Conservation (phyloP, 345 rosid species). For the Raphanus sativus region DNA sequence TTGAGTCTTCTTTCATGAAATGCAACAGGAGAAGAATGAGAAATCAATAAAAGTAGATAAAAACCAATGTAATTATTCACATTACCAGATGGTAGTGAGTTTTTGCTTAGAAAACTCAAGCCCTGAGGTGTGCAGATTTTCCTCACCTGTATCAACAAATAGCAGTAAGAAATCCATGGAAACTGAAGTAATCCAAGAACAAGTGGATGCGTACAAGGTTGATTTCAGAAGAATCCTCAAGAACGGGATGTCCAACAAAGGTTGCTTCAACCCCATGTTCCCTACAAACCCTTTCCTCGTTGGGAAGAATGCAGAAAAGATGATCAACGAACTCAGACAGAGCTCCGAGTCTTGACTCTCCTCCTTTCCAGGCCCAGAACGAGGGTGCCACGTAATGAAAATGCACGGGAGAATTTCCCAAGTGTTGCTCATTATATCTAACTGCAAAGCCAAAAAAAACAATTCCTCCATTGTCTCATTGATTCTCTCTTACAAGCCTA, state of each 20-base stretch:
- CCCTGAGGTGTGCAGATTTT: slow-evolving; percentile 40
- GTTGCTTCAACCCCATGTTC: slow-evolving; percentile 71
- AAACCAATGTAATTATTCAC: slow-evolving; percentile 1
- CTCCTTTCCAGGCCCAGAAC: slow-evolving; percentile 99
- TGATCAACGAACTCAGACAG: slow-evolving; percentile 77
- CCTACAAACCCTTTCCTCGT: slow-evolving; percentile 62
- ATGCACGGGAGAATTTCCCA: slow-evolving; percentile 49
- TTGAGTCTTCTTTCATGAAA: slow-evolving; percentile 56
- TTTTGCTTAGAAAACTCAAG: slow-evolving; percentile 39
- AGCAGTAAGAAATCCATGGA: background rate
- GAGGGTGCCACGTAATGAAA: slow-evolving; percentile 95
- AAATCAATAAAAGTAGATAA: slow-evolving; percentile 8
- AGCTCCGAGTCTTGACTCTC: slow-evolving; percentile 69
- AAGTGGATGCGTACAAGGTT: slow-evolving; percentile 47
- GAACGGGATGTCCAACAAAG: slow-evolving; percentile 83
- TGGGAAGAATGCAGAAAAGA: slow-evolving; percentile 86
- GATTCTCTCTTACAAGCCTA: background rate
- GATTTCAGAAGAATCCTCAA: slow-evolving; percentile 71
- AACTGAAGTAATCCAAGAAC: slow-evolving; percentile 1
- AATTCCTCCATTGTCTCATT: slow-evolving; percentile 43
- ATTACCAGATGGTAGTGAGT: slow-evolving; percentile 65
- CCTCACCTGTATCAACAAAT: slow-evolving; percentile 45
- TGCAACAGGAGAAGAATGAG: background rate
- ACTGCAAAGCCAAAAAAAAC: slow-evolving; percentile 61
- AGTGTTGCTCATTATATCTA: slow-evolving; percentile 45